These are phyloP conservation scores for Trichoderma sp. DNA, from an alignment of 2,329 filamentous ascomycete species.

Conservation along the genomic window DNA sequence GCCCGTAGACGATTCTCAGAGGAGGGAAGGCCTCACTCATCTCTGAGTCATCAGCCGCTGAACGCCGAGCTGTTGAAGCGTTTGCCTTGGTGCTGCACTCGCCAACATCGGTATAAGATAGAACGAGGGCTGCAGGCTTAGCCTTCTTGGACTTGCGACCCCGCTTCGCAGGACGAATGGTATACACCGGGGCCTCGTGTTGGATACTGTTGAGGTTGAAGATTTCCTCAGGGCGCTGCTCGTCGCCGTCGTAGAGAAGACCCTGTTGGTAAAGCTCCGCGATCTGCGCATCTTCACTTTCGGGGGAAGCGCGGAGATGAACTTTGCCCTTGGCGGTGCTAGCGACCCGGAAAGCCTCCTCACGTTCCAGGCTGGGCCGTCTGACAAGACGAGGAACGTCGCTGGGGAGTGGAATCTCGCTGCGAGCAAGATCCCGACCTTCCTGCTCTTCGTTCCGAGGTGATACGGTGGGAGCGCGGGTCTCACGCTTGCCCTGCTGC, in stretches of 20 bases:
- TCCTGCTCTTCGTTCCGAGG: constrained; percentile 30
- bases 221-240: constrained; percentile 31
- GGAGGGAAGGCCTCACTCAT: constrained; percentile 30
- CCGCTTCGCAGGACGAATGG: constrained; percentile 38
- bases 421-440: constrained; percentile 36
- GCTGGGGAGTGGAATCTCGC: constrained; percentile 37
- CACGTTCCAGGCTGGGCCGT: constrained; percentile 43
- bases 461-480: not conserved
- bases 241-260: constrained; percentile 44
- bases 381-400: constrained; percentile 36
- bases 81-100: constrained; percentile 37
- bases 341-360: constrained; percentile 47
- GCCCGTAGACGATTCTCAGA: constrained; percentile 42
- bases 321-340: constrained; percentile 37
- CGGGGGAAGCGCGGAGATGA: constrained; percentile 22
- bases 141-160: constrained; percentile 29
- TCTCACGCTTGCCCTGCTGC: not conserved
- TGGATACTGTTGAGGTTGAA: constrained; percentile 43
- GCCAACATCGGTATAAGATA: constrained; percentile 44
- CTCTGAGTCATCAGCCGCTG: constrained; percentile 22
- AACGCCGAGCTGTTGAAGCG: constrained; percentile 31
- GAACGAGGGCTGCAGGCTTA: constrained; percentile 37
- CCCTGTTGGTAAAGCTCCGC: constrained; percentile 46
- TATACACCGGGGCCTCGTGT: constrained; percentile 39
- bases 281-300: constrained; percentile 36